A percentile compares a stretch with the other conserved stretches of the same genome.
These are phyloP conservation scores for Rosa rugosa DNA, from an alignment of 306 rosid genomes.

Conservation along the genomic window DNA sequence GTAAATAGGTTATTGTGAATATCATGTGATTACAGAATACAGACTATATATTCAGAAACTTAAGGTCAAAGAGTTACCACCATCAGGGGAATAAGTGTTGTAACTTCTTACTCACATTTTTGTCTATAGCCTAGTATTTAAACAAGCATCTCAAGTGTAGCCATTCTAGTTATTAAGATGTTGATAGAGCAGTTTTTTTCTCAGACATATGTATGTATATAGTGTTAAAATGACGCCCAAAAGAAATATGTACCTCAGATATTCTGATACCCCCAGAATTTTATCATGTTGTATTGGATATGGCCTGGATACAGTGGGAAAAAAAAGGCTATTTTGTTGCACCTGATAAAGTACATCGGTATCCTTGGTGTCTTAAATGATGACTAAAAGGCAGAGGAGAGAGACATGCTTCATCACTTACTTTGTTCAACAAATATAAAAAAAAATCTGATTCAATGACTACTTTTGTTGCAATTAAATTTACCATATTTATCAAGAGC, in stretches of 20 bases:
- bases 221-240: background rate
- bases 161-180: background rate
- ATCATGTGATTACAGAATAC: background rate
- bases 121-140: background rate
- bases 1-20: background rate
- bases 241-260: background rate
- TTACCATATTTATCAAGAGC: background rate
- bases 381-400: background rate
- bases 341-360: background rate
- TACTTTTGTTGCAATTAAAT: background rate
- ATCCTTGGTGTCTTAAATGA: background rate
- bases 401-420: background rate
- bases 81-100: background rate
- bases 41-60: background rate
- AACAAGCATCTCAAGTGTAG: background rate
- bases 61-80: background rate
- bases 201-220: background rate
- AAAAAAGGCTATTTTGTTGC: background rate
- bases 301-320: background rate
- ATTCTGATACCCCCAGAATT: background rate
- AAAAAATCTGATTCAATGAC: background rate
- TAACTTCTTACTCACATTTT: background rate
- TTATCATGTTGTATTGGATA: background rate
- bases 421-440: background rate
- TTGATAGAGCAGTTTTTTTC: background rate